phyloP scores from a whole-genome alignment of 2,329 filamentous ascomycete species.

The Alternaria triticimaculans region DNA sequence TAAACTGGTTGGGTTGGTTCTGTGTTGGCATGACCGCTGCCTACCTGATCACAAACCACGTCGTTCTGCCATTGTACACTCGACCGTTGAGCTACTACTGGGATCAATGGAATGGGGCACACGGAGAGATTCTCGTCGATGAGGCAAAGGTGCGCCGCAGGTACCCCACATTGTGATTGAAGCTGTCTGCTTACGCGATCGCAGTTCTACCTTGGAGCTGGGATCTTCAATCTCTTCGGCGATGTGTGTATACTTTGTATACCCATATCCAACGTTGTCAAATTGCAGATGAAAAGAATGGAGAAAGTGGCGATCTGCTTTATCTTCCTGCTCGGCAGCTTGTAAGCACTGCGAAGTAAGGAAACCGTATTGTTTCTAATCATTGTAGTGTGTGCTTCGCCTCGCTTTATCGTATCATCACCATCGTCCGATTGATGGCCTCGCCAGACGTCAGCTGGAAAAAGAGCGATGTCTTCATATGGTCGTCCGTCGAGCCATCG shows the following conservation, averaged over 20 bases:
- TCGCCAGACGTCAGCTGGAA: slow-evolving; percentile 33
- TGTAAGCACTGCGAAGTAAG: slow-evolving; percentile 11
- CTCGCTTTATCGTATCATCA: slow-evolving; percentile 35
- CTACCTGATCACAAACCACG: not conserved
- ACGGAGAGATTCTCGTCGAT: not conserved
- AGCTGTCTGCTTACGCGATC: not conserved
- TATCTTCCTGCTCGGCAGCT: slow-evolving; percentile 34
- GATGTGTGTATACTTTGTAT: slow-evolving; percentile 8
- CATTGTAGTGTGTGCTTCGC: slow-evolving; percentile 21
- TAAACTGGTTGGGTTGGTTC: not conserved
- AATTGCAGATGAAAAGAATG: slow-evolving; percentile 20
- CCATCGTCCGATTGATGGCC: slow-evolving; percentile 23
- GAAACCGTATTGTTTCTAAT: not conserved
- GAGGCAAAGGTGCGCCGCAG: not conserved
- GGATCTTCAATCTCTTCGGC: not conserved
- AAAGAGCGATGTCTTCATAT: slow-evolving; percentile 37
- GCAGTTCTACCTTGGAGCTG: not conserved
- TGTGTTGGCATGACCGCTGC: not conserved
- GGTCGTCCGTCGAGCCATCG: slow-evolving; percentile 32
- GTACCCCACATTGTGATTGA: not conserved
- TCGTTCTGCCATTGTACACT: not conserved
- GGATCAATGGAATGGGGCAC: not conserved
- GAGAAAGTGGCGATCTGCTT: slow-evolving; percentile 32
- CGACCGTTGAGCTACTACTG: not conserved
- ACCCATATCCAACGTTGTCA: slow-evolving; percentile 9